Conservation (phyloP, 108 stramenopile genomes). For the Halocafeteria seosinensis region DNA sequence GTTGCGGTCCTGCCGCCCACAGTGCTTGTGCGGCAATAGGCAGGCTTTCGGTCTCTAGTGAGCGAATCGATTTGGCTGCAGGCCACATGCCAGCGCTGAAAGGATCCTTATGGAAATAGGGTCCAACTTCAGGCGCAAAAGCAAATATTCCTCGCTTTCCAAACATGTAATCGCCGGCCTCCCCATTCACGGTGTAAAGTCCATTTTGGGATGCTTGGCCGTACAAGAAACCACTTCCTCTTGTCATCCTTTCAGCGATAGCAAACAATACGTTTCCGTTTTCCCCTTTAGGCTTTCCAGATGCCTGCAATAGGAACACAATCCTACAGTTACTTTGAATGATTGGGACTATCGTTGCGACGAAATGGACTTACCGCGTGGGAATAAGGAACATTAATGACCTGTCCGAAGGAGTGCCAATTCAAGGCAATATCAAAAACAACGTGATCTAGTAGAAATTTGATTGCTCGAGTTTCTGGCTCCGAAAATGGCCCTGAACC, state of each 20-base stretch:
- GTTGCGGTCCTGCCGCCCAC: not conserved
- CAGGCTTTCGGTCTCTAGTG: not conserved
- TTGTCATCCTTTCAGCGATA: too few species aligned
- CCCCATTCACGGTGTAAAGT: conserved; percentile 6
- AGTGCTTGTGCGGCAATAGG: not conserved
- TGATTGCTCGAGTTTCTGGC: conserved; percentile 1
- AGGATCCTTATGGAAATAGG: not conserved
- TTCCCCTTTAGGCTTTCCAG: too few species aligned
- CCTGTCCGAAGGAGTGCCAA: conserved; percentile 1
- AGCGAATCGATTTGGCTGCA: not conserved
- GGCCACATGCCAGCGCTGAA: not conserved
- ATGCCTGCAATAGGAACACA: too few species aligned
- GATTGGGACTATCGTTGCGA: too few species aligned
- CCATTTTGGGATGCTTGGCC: not conserved
- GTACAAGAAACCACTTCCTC: too few species aligned
- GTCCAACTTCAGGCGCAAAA: conserved; percentile 9
- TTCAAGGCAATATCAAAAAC: conserved; percentile 7
- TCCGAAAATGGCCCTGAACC: conserved; percentile 10
- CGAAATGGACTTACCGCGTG: not conserved
- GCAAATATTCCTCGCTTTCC: conserved; percentile 7
- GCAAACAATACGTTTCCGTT: too few species aligned
- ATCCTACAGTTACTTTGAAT: too few species aligned
- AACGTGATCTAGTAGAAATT: not conserved
- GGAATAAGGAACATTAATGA: conserved; percentile 6
- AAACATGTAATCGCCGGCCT: conserved; percentile 14